Conservation (phyloP, 164 flowering plant genomes). For the Magnolia changhungtana region DNA sequence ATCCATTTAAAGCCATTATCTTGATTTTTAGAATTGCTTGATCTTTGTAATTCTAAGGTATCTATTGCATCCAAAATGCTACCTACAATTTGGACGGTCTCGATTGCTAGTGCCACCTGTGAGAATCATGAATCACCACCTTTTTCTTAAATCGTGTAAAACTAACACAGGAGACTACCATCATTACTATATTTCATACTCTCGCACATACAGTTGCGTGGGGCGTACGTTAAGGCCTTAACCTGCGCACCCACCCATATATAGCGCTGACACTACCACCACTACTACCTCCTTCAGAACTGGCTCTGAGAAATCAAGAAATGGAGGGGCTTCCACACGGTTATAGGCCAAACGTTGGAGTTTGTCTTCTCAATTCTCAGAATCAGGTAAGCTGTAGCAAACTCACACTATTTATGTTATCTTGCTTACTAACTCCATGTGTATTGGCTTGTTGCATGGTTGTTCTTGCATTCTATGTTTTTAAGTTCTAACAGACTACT, state of each 20-base stretch:
- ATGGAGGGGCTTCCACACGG: slow-evolving; percentile 89
- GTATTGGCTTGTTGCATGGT: neutral
- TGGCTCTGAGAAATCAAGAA: neutral
- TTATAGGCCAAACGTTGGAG: slow-evolving; percentile 90
- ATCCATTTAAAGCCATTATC: too few species aligned
- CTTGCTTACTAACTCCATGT: neutral
- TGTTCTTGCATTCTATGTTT: neutral
- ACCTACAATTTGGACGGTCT: too few species aligned
- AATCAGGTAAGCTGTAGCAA: slow-evolving; percentile 38
- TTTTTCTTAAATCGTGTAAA: too few species aligned
- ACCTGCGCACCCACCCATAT: neutral
- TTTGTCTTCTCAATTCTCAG: slow-evolving; percentile 80
- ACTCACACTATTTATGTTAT: neutral
- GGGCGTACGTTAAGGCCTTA: neutral
- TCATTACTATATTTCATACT: neutral
- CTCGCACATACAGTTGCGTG: neutral
- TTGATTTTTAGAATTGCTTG: too few species aligned
- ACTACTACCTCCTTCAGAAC: neutral
- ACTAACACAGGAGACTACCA: too few species aligned
- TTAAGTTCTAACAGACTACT: neutral
- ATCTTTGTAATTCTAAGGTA: too few species aligned
- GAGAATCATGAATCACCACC: too few species aligned
- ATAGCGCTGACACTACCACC: neutral
- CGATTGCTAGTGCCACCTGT: too few species aligned
- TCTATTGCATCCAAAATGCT: too few species aligned